Percentiles rank a stretch among this genome's conserved stretches.
Evolutionary conservation across 2,329 filamentous ascomycete genomes (phyloP).

Genomic region (Neophaeococcomyces mojaviensis): DNA sequence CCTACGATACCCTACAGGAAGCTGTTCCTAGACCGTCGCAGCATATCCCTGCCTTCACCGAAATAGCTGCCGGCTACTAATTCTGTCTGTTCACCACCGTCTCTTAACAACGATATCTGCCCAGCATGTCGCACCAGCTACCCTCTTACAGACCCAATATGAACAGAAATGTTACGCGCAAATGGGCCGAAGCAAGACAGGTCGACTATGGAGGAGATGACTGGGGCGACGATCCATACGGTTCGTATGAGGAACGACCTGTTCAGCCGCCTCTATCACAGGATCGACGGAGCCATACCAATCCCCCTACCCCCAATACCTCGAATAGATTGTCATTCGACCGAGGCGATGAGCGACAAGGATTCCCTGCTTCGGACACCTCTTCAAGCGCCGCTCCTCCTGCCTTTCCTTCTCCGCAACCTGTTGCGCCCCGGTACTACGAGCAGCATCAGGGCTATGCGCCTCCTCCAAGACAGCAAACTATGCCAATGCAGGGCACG

Average conservation of each 20-base stretch:
- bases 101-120: too few relatives aligned
- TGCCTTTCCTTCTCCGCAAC: slow-evolving; percentile 19
- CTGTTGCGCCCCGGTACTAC: slow-evolving; percentile 16
- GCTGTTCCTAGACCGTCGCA: too few relatives aligned
- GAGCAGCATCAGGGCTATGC: slow-evolving; percentile 17
- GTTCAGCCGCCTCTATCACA: slow-evolving; percentile 7
- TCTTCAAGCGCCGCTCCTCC: slow-evolving; percentile 5
- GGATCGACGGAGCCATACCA: slow-evolving; percentile 29
- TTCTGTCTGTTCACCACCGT: too few relatives aligned
- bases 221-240: slow-evolving; percentile 65
- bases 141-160: slow-evolving; percentile 74
- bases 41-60: too few relatives aligned
- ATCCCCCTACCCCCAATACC: slow-evolving; percentile 28
- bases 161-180: slow-evolving; percentile 80
- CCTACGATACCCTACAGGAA: too few relatives aligned
- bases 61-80: too few relatives aligned
- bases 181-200: slow-evolving; percentile 87
- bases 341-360: slow-evolving; percentile 21
- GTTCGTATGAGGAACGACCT: slow-evolving; percentile 52
- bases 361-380: slow-evolving; percentile 15
- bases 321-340: slow-evolving; percentile 19
- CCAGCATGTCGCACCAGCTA: neutral
- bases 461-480: neutral
- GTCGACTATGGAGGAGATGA: slow-evolving; percentile 88
- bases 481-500: slow-evolving; percentile 1